Evolutionary conservation across 140 eudicot genomes (phyloP).

Genomic region (Oenanthe javanica): DNA sequence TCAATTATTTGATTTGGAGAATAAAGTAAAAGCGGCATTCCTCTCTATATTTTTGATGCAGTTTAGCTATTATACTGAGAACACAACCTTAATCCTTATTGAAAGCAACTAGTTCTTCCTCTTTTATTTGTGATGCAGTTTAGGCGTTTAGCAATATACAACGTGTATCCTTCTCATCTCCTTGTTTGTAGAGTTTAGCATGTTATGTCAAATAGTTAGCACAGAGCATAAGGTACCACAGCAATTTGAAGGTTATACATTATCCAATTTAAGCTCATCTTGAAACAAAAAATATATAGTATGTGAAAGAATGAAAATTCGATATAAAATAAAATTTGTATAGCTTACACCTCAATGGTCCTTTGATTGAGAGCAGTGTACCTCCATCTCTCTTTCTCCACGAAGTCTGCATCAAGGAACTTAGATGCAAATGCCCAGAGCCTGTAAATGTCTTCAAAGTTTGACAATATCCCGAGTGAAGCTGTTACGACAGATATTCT

Average conservation of each 20-base stretch:
- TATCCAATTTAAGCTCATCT: neutral
- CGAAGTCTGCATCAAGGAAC: slow-evolving; percentile 46
- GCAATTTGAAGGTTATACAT: neutral
- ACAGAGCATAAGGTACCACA: neutral
- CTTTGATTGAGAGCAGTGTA: slow-evolving; percentile 51
- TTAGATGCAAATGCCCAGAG: slow-evolving; percentile 44
- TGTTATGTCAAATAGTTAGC: neutral
- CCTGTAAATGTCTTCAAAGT: slow-evolving; percentile 55
- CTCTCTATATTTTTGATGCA: neutral
- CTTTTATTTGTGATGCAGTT: neutral
- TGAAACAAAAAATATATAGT: neutral
- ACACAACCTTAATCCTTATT: no score
- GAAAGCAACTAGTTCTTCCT: neutral
- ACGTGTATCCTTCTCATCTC: neutral
- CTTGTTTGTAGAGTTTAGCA: neutral
- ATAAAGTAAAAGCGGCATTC: neutral
- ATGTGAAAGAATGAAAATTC: slow-evolving; percentile 7
- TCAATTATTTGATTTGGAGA: neutral
- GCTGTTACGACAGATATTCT: slow-evolving; percentile 35
- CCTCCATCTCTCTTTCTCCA: slow-evolving; percentile 55
- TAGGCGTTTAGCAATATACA: neutral
- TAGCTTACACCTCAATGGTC: slow-evolving; percentile 29
- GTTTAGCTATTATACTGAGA: neutral
- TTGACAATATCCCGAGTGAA: slow-evolving; percentile 41
- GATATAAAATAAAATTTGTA: no score